Conservation (phyloP, 2,329 filamentous ascomycete genomes). For the Nectriaceae sp. region DNA sequence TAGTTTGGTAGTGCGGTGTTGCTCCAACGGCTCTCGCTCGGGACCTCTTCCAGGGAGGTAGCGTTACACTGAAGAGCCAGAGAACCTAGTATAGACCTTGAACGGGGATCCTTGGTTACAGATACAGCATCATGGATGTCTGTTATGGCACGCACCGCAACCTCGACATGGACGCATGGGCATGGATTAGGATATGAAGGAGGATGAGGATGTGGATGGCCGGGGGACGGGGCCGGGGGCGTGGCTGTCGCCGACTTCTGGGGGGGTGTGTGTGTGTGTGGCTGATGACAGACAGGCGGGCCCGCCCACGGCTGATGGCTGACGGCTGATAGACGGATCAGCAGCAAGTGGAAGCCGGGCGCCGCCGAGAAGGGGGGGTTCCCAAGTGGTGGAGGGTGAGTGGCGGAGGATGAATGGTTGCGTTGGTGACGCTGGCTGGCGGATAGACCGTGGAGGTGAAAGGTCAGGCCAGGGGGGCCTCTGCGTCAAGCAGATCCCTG, state of each 20-base stretch:
- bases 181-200: background rate
- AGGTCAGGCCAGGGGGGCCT: constrained; percentile 8
- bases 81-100: constrained; percentile 14
- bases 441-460: background rate
- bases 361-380: constrained; percentile 12
- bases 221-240: constrained; percentile 27
- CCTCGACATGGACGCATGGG: background rate
- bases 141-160: background rate
- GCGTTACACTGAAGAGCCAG: background rate
- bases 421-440: background rate
- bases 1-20: constrained; percentile 6
- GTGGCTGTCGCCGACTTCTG: constrained; percentile 14
- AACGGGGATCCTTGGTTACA: constrained; percentile 25
- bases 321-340: constrained; percentile 24
- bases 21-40: constrained; percentile 23
- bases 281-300: constrained; percentile 9
- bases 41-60: background rate
- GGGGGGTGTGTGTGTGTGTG: constrained; percentile 24
- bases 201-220: constrained; percentile 2
- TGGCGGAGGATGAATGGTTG: background rate
- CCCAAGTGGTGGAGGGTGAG: constrained; percentile 6
- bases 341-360: constrained; percentile 20
- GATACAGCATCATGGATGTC: constrained; percentile 17
- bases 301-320: constrained; percentile 2
- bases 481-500: constrained; percentile 30